Conservation (phyloP, 1,284 basidiomycete species). For the Quambalaria eucalypti region DNA sequence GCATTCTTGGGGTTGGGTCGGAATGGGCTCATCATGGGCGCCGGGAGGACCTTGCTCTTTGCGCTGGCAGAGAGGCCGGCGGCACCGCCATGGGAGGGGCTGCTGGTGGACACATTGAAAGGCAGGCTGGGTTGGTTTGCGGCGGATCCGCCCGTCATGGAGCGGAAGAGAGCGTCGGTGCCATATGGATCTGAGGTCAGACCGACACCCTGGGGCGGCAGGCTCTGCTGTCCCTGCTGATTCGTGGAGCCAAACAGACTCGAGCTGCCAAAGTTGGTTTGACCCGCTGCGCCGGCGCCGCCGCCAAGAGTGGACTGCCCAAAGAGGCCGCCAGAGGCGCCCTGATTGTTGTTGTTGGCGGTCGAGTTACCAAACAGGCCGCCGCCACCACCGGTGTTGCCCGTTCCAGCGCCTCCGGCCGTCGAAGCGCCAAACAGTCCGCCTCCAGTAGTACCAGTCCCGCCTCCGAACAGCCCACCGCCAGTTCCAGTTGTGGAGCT, state of each 20-base stretch:
- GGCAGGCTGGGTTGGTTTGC: conserved; percentile 23
- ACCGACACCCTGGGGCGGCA: conserved; percentile 15
- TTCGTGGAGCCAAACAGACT: conserved; percentile 7
- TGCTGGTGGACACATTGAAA: conserved; percentile 28
- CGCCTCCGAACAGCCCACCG: conserved; percentile 1
- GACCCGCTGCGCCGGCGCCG: conserved; percentile 1
- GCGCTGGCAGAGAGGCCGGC: neutral
- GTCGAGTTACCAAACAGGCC: conserved; percentile 52
- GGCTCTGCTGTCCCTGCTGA: conserved; percentile 48
- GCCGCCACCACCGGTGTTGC: conserved; percentile 37
- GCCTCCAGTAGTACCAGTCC: conserved; percentile 5
- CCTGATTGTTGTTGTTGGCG: conserved; percentile 9
- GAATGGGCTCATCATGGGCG: conserved; percentile 52
- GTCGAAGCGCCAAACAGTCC: conserved; percentile 37
- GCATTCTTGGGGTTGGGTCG: conserved; percentile 40
- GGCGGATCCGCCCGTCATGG: neutral
- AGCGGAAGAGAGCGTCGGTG: conserved; percentile 56
- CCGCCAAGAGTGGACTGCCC: conserved; percentile 5
- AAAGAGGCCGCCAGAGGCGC: conserved; percentile 1
- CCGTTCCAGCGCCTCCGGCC: conserved; percentile 14
- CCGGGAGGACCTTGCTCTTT: conserved; percentile 21
- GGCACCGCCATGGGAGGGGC: conserved; percentile 37
- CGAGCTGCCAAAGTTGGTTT: neutral
- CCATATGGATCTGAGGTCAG: conserved; percentile 82
- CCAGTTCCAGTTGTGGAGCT: conserved; percentile 13